Evolutionary conservation across 2,329 filamentous ascomycete genomes (phyloP), one percentile per base, ranked within the genome.

Genomic region (Akanthomyces muscarius): DNA sequence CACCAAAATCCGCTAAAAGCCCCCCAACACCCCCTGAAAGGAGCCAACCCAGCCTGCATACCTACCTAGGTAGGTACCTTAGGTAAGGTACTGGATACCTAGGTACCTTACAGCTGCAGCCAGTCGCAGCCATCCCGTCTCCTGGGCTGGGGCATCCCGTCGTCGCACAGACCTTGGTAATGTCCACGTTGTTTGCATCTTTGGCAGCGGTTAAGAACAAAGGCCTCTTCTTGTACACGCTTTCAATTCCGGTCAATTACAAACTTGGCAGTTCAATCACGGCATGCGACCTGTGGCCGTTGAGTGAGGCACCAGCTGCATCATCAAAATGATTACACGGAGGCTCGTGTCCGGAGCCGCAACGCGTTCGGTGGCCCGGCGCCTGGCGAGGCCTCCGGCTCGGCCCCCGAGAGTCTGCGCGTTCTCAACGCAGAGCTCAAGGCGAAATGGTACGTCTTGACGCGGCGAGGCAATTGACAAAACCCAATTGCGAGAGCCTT

Each of bases 371-470:
- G n/a, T 45, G 23, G 14, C 28, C 10, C 51, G 21, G 45, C 18
- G 28, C 25, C n/a, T 44, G 13, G 28, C 55, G 56, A 48, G 56
- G 56, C 56, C 45, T 48, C 42, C 42, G 25, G 23, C 33, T 25
- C n/a, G 42, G 18, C 23, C n/a, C 21, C n/a, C 11, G 16, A 47
- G 11, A 38, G 42, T 10, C 14, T n/a, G 41, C 52, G 44, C 60
- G 38, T 74, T 74, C 66, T 72, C 72, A 42, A 71, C 71, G n/a
- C 69, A 71, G 57, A 59, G 66, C 54, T 41, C 64, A 23, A 69
- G 61, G 47, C 67, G 66, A 62, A 67, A 63, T 61, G 72, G 72
- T 74, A 69, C 60, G 72, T 66, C 33, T 4, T 38, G 33, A 38
- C 21, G 38, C 21, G 25, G 25, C 16, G 6, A 30, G n/a, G 6